Evolutionary conservation across 345 rosid genomes (phyloP).

Genomic region (Mangifera indica): DNA sequence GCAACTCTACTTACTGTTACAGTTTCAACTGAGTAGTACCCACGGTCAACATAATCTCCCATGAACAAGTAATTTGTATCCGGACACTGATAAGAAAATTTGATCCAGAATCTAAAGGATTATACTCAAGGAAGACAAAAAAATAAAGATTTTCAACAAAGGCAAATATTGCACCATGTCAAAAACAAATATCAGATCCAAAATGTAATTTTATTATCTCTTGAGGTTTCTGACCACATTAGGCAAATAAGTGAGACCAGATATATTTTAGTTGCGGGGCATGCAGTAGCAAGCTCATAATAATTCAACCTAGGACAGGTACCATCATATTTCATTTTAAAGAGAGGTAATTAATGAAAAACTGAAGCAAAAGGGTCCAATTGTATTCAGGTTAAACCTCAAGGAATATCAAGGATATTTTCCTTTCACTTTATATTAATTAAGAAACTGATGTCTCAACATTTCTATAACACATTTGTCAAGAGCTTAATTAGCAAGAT

Average conservation of each 20-base stretch:
- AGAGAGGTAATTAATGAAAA: too few relatives aligned
- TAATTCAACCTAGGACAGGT: too few relatives aligned
- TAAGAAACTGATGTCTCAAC: too few relatives aligned
- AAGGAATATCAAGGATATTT: too few relatives aligned
- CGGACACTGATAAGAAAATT: slow-evolving; percentile 62
- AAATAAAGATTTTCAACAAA: background rate
- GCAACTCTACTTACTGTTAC: slow-evolving; percentile 60
- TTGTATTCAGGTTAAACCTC: too few relatives aligned
- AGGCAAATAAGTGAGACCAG: too few relatives aligned
- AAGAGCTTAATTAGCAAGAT: background rate
- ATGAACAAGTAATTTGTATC: slow-evolving; percentile 93
- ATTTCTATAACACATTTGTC: too few relatives aligned
- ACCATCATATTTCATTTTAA: too few relatives aligned
- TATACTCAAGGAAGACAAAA: background rate
- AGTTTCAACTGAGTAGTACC: slow-evolving; percentile 96
- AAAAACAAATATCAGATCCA: background rate
- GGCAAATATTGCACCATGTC: background rate
- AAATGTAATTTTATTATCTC: background rate
- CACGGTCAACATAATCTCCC: slow-evolving; percentile 98
- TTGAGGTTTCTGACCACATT: background rate
- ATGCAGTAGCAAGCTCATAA: too few relatives aligned
- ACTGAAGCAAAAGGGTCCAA: too few relatives aligned
- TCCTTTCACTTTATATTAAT: too few relatives aligned
- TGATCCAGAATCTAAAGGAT: background rate
- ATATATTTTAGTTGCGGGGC: too few relatives aligned